Evolutionary conservation across 176 grass and related monocot species (phyloP).

Genomic region (Oryza officinalis): DNA sequence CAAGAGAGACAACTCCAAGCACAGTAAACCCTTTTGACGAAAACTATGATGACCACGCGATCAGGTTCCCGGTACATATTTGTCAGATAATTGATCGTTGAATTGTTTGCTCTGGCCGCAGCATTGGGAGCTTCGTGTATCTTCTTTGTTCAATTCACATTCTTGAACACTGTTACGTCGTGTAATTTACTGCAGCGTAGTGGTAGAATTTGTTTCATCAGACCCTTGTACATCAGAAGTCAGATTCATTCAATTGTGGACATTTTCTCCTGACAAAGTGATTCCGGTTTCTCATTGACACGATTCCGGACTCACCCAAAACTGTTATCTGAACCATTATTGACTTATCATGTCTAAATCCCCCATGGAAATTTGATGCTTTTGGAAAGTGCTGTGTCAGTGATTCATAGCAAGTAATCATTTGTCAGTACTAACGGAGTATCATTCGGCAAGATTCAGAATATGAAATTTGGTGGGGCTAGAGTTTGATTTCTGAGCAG

Average conservation of each 20-base stretch:
- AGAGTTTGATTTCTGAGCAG: neutral
- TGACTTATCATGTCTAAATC: neutral
- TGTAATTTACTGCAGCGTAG: constrained; percentile 59
- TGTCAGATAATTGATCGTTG: constrained; percentile 57
- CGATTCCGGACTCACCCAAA: neutral
- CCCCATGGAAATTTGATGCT: neutral
- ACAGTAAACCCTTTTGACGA: constrained; percentile 72
- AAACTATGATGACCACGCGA: neutral
- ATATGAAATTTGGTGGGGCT: neutral
- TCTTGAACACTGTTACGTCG: constrained; percentile 35
- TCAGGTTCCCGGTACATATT: constrained; percentile 52
- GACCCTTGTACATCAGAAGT: constrained; percentile 53
- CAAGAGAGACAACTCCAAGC: constrained; percentile 94
- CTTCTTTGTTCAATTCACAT: constrained; percentile 53
- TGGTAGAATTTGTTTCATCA: constrained; percentile 42
- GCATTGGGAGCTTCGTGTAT: constrained; percentile 40
- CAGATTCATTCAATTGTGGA: constrained; percentile 74
- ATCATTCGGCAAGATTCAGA: neutral
- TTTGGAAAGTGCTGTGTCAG: neutral
- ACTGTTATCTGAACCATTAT: neutral
- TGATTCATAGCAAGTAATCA: neutral
- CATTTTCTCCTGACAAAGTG: constrained; percentile 15
- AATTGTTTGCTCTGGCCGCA: constrained; percentile 39
- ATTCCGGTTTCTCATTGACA: neutral
- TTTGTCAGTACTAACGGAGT: neutral